Conservation (phyloP, 1,284 basidiomycete genomes). For the Salmacisia buchloeana region DNA sequence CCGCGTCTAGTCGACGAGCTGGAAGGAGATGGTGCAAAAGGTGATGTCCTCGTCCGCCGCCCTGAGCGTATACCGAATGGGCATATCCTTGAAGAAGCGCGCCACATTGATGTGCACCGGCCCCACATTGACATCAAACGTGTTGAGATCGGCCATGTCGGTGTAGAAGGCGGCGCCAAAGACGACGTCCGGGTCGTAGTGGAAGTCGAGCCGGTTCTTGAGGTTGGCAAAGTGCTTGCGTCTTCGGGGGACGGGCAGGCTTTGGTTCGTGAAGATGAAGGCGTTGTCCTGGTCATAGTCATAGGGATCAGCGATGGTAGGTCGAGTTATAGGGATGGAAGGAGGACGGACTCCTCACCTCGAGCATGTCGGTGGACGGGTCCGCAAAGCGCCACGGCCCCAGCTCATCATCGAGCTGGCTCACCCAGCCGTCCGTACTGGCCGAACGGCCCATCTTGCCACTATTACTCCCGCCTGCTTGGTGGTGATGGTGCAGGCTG, state of each 20-base stretch:
- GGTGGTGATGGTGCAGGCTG: slow-evolving; percentile 26
- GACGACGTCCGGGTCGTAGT: slow-evolving; percentile 28
- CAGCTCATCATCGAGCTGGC: slow-evolving; percentile 39
- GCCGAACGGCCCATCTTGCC: neutral
- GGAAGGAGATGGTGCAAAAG: slow-evolving; percentile 51
- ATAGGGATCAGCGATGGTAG: neutral
- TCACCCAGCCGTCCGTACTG: neutral
- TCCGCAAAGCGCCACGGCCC: slow-evolving; percentile 52
- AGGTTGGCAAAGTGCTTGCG: slow-evolving; percentile 50
- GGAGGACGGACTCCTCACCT: slow-evolving; percentile 24
- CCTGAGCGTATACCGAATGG: slow-evolving; percentile 52
- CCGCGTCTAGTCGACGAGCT: slow-evolving; percentile 52
- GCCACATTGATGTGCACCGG: slow-evolving; percentile 38
- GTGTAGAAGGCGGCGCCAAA: slow-evolving; percentile 44
- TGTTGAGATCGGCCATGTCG: slow-evolving; percentile 43
- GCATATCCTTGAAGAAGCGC: slow-evolving; percentile 49
- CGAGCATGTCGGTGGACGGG: slow-evolving; percentile 50
- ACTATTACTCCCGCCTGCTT: no score
- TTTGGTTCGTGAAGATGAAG: slow-evolving; percentile 51
- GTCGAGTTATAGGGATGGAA: neutral
- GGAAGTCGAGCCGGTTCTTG: slow-evolving; percentile 42
- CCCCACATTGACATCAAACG: slow-evolving; percentile 40
- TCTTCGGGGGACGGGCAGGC: slow-evolving; percentile 48
- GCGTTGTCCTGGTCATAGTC: slow-evolving; percentile 44
- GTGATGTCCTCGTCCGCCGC: slow-evolving; percentile 50